These are phyloP conservation scores for Fraxinus quadrangulata DNA, from an alignment of 257 asterid species.

Conservation along the genomic window DNA sequence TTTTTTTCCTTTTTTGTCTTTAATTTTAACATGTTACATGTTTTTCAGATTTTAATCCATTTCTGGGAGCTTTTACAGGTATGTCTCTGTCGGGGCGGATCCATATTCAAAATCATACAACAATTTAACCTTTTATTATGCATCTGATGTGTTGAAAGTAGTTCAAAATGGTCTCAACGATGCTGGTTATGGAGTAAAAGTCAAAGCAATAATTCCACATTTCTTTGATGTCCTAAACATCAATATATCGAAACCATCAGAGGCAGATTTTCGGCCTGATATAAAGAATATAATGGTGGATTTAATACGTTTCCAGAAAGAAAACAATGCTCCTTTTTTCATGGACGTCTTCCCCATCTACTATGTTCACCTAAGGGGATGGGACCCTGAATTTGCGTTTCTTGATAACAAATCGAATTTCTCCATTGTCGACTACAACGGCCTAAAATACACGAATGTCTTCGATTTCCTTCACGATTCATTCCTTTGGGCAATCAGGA, in stretches of 20 bases:
- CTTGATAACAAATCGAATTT: conserved; percentile 34
- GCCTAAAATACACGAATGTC: conserved; percentile 34
- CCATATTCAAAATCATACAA: conserved; percentile 14
- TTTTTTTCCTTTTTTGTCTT: not conserved
- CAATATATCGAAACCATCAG: conserved; percentile 31
- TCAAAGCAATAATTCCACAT: conserved; percentile 31
- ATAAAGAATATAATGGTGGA: conserved; percentile 31
- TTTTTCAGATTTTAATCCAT: not conserved
- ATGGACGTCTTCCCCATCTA: conserved; percentile 44
- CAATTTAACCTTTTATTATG: not conserved
- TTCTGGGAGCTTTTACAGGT: not conserved
- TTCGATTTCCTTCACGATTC: conserved; percentile 52
- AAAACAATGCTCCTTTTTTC: conserved; percentile 36
- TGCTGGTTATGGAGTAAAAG: not conserved
- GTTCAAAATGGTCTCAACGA: conserved; percentile 12
- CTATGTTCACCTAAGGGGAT: conserved; percentile 16
- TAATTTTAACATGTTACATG: not conserved
- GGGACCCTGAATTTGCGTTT: conserved; percentile 35
- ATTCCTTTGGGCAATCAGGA: conserved; percentile 34
- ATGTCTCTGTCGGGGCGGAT: not conserved
- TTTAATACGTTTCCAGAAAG: conserved; percentile 6
- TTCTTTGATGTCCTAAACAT: conserved; percentile 24
- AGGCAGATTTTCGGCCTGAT: conserved; percentile 41
- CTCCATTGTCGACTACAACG: conserved; percentile 26
- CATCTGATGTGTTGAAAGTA: not conserved